A percentile compares a stretch with the other conserved stretches of the same genome.
Conservation (phyloP, 805 yeast genomes). For the Candida broadrunensis region DNA sequence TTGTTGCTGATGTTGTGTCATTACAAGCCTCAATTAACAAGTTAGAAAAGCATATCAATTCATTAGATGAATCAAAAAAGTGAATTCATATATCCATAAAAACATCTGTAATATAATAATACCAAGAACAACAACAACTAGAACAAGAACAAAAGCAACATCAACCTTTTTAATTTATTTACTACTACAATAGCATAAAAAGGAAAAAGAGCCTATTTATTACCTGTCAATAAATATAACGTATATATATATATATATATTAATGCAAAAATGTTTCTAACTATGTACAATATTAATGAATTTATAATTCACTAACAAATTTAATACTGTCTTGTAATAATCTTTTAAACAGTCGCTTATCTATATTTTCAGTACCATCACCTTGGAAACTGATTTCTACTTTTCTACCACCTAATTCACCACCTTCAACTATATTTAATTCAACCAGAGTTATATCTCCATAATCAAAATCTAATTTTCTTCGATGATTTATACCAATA, state of each 20-base stretch:
- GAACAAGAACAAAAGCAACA: slow-evolving; percentile 6
- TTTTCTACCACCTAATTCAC: slow-evolving; percentile 52
- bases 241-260: background rate
- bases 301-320: background rate
- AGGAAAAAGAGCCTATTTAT: no score
- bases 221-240: background rate
- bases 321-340: slow-evolving; percentile 20
- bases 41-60: slow-evolving; percentile 67
- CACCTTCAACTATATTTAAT: slow-evolving; percentile 52
- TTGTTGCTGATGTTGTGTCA: slow-evolving; percentile 70
- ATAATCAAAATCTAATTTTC: slow-evolving; percentile 42
- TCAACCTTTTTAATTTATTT: no score
- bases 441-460: slow-evolving; percentile 35
- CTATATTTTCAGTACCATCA: slow-evolving; percentile 18
- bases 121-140: no score
- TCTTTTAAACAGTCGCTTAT: slow-evolving; percentile 17
- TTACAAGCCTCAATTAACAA: slow-evolving; percentile 66
- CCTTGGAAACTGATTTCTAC: slow-evolving; percentile 49
- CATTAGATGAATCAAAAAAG: slow-evolving; percentile 44
- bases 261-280: background rate
- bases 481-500: slow-evolving; percentile 40
- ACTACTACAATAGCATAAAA: no score
- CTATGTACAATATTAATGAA: background rate
- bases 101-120: no score
- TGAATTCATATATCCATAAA: no score